phyloP scores from a whole-genome alignment of 345 rosid genomes.

The Populus davidiana region DNA sequence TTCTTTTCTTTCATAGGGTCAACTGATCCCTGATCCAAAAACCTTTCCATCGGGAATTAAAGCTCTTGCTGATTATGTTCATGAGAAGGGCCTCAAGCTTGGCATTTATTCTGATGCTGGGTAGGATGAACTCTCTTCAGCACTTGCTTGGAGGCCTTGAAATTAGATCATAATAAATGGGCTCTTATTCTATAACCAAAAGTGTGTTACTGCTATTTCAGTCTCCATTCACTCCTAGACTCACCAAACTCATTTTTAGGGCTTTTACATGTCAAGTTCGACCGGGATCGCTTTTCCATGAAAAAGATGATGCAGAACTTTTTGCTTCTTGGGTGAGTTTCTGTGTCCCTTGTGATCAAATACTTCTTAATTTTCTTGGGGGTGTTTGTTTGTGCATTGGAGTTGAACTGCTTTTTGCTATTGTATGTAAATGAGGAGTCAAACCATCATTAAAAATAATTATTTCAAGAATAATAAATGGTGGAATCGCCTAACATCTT shows the following conservation, averaged over 20 bases:
- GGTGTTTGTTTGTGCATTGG: neutral
- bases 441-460: neutral
- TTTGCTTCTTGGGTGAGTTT: constrained; percentile 96
- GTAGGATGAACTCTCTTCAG: constrained; percentile 48
- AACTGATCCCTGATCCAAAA: constrained; percentile 69
- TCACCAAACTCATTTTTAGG: constrained; percentile 34
- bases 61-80: constrained; percentile 80
- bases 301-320: constrained; percentile 67
- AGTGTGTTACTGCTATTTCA: neutral
- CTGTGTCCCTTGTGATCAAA: neutral
- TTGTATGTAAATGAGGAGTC: neutral
- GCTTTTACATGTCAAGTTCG: constrained; percentile 87
- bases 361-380: neutral
- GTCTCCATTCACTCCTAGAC: constrained; percentile 12
- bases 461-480: neutral
- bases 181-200: constrained; percentile 1
- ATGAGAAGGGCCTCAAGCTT: constrained; percentile 83
- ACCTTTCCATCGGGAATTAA: constrained; percentile 89
- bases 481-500: neutral
- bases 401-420: neutral
- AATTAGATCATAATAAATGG: constrained; percentile 17
- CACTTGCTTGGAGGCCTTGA: constrained; percentile 8
- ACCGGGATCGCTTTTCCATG: constrained; percentile 92
- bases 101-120: constrained; percentile 99
- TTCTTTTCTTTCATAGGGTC: constrained; percentile 53